Evolutionary conservation across 345 rosid species (phyloP).

Genomic region (Salix arbutifolia): DNA sequence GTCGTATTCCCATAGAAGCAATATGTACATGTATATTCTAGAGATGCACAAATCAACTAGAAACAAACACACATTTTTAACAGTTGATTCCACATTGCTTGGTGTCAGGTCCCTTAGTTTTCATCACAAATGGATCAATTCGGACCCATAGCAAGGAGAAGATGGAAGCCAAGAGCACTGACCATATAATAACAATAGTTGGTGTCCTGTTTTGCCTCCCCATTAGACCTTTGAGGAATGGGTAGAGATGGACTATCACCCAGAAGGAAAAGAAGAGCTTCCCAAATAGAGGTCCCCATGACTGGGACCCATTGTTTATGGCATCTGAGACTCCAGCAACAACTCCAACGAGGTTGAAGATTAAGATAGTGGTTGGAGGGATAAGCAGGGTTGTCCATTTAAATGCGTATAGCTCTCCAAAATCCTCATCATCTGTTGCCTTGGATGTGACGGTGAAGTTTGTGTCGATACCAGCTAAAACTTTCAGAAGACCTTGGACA

Average conservation of each 20-base stretch:
- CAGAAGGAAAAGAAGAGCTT: constrained; percentile 93
- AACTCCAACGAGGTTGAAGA: constrained; percentile 87
- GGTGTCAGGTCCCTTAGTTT: constrained; percentile 89
- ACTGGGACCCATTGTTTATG: constrained; percentile 82
- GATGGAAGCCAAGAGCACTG: constrained; percentile 83
- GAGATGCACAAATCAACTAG: constrained; percentile 20
- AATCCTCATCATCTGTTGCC: constrained; percentile 79
- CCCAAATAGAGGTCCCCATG: constrained; percentile 94
- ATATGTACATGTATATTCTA: constrained; percentile 22
- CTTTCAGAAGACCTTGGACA: constrained; percentile 76
- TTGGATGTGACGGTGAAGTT: constrained; percentile 96
- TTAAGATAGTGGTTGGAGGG: constrained; percentile 90
- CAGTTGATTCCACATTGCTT: constrained; percentile 84
- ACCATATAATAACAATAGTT: constrained; percentile 96
- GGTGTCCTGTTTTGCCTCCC: constrained; percentile 95
- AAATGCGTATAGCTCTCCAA: constrained; percentile 80
- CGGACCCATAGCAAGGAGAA: constrained; percentile 95
- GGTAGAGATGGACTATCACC: constrained; percentile 95
- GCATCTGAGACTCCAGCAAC: constrained; percentile 96
- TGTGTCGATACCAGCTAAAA: constrained; percentile 87
- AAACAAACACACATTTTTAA: constrained; percentile 27
- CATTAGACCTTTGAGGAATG: constrained; percentile 98
- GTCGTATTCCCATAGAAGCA: constrained; percentile 13
- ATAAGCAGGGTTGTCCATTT: constrained; percentile 93
- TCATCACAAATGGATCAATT: constrained; percentile 86